Conservation (phyloP, 306 rosid species). For the Cucumis cinereus region DNA sequence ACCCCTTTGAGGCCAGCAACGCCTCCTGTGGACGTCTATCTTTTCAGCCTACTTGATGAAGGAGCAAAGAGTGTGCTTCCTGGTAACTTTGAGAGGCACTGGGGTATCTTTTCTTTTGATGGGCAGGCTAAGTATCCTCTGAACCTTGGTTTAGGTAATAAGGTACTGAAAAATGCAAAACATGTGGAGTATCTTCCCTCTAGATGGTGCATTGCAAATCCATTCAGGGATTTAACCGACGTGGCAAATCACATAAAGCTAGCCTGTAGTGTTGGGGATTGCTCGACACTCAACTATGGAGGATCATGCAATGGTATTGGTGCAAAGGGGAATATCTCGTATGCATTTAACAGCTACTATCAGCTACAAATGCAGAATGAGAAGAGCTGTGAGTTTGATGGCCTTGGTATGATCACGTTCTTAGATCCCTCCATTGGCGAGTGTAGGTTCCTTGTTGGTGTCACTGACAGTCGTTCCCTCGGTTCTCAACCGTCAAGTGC, state of each 20-base stretch:
- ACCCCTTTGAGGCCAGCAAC: constrained; percentile 67
- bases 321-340: constrained; percentile 73
- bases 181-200: constrained; percentile 76
- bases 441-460: constrained; percentile 78
- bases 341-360: constrained; percentile 92
- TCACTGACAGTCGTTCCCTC: constrained; percentile 43
- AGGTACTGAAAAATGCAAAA: constrained; percentile 53
- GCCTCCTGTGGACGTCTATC: constrained; percentile 71
- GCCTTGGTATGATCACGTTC: constrained; percentile 77
- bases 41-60: constrained; percentile 73
- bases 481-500: constrained; percentile 18
- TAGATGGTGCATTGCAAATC: constrained; percentile 90
- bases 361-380: constrained; percentile 77
- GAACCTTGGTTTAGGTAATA: constrained; percentile 67
- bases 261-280: constrained; percentile 82
- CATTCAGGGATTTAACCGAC: constrained; percentile 34
- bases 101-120: constrained; percentile 91
- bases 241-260: constrained; percentile 60
- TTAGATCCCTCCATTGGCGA: constrained; percentile 76
- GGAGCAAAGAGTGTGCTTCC: constrained; percentile 83
- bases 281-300: constrained; percentile 82
- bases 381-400: constrained; percentile 73
- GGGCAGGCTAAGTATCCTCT: constrained; percentile 81
- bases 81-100: constrained; percentile 89
- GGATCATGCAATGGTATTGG: constrained; percentile 91